These are phyloP conservation scores for Sphagnum fallax DNA, from an alignment of 228 moss, liverwort and hornwort genomes.

Conservation along the genomic window DNA sequence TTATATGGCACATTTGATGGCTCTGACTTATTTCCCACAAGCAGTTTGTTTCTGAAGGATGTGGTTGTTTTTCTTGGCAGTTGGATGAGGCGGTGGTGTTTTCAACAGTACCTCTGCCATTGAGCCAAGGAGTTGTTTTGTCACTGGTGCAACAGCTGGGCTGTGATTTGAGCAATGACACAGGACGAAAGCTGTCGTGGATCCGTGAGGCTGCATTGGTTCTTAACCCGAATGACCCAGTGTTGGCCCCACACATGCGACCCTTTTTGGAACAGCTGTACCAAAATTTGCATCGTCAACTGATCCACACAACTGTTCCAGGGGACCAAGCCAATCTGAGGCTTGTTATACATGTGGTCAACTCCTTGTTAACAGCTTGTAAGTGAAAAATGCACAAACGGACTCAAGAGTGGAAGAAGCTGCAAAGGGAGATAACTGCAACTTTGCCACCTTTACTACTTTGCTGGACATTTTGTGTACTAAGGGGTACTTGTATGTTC, in stretches of 20 bases:
- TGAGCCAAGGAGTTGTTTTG: slow-evolving; percentile 92
- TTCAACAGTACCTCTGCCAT: slow-evolving; percentile 54
- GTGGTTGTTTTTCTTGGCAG: slow-evolving; percentile 28
- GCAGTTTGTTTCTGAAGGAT: too few species aligned
- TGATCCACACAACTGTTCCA: slow-evolving; percentile 42
- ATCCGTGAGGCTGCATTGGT: slow-evolving; percentile 84
- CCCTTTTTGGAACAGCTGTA: slow-evolving; percentile 86
- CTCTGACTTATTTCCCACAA: too few species aligned
- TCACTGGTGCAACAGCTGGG: slow-evolving; percentile 94
- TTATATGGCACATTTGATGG: too few species aligned
- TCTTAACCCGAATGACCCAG: slow-evolving; percentile 86
- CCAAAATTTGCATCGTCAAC: slow-evolving; percentile 84
- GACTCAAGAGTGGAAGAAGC: too few species aligned
- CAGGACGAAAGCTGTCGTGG: slow-evolving; percentile 83
- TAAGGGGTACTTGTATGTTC: too few species aligned
- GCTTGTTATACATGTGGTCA: slow-evolving; percentile 92
- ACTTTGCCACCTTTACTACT: too few species aligned
- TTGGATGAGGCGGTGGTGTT: slow-evolving; percentile 70
- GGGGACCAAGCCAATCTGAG: slow-evolving; percentile 78
- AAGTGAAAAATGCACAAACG: slow-evolving; percentile 32
- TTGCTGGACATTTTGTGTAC: too few species aligned
- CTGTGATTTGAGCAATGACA: slow-evolving; percentile 84
- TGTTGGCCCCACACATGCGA: slow-evolving; percentile 93
- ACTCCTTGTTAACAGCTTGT: slow-evolving; percentile 88
- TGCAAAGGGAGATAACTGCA: too few species aligned